Evolutionary conservation across 331 rosid genomes (phyloP).

Genomic region (Rhamnella rubrinervis): DNA sequence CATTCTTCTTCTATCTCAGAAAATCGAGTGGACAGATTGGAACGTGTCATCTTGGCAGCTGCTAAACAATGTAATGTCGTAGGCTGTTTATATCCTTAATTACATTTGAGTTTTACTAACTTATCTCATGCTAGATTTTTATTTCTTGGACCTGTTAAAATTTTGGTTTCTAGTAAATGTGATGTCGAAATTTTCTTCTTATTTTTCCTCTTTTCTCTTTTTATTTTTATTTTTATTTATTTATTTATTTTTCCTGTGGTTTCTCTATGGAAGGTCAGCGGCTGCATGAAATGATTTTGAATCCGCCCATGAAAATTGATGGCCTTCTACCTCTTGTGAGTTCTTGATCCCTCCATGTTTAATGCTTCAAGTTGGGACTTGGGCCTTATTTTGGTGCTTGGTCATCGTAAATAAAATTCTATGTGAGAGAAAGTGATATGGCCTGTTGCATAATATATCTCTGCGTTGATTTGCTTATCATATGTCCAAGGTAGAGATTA

Average conservation of each 20-base stretch:
- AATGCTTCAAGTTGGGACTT: background rate
- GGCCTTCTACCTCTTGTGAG: conserved; percentile 67
- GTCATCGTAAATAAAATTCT: conserved; percentile 1
- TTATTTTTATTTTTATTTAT: too few species aligned
- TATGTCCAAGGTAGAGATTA: background rate
- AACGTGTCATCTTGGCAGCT: conserved; percentile 86
- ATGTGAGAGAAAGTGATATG: conserved; percentile 5
- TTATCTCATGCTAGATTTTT: conserved; percentile 2
- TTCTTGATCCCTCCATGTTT: conserved; percentile 17
- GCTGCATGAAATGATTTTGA: conserved; percentile 77
- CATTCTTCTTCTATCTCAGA: conserved; percentile 78
- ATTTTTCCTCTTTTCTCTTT: conserved; percentile 1
- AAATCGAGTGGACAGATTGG: conserved; percentile 70
- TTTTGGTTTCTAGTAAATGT: background rate
- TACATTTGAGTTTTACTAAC: background rate
- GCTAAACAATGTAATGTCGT: conserved; percentile 71
- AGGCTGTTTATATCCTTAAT: conserved; percentile 8
- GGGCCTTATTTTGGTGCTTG: conserved; percentile 9
- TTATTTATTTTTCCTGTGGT: conserved; percentile 14
- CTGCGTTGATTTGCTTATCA: background rate
- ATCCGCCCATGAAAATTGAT: conserved; percentile 53
- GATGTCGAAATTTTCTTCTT: background rate
- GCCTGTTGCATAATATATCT: conserved; percentile 4
- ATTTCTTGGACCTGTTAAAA: background rate
- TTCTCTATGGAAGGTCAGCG: conserved; percentile 63